Base-by-base conservation (phyloP, 2,329 filamentous ascomycete genomes). In the Capronia epimyces region DNA sequence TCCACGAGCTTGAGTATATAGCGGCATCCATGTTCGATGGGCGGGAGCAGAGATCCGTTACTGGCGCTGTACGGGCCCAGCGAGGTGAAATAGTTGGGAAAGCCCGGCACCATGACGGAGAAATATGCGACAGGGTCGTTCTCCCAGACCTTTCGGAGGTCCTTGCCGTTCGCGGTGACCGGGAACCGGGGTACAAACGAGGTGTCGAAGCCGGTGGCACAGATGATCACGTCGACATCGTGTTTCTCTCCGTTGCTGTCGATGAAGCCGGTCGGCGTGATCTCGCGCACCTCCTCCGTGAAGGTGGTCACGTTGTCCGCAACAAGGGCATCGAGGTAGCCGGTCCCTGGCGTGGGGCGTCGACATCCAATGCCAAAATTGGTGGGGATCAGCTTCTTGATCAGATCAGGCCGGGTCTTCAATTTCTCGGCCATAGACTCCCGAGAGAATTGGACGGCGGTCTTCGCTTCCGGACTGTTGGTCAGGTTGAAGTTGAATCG, bases 261-360 rank as follows among this genome's bases (percentile, higher is more conserved):
- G 3, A 58, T 41, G 40, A 65, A 56, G 13, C 57, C 57, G 1
- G 55, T 58, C 39, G 46, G 53, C 20, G 56, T 53, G 29, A 61
- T 20, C 10, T 52, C 43, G 10, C 20, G 31, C 12, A 61, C 57
- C 24, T 22, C 37, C n/a, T 41, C 41, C 6, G 40, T 31, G 18
- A 61, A 55, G 10, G 58, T 53, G 31, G 45, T 49, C 8, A 58
- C 55, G n/a, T 62, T 57, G 27, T 68, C 64, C 1, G 55, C 54
- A 40, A 37, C 57, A 59, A 29, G 53, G 31, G 42, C 62, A 43
- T 20, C 52, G 16, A 16, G 65, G 50, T 75, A 75, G 1, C 71
- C 71, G 0, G 70, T 67, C 0, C 71, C 73, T 0, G 72, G 73
- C 1, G 71, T 74, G 13, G 74, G 62, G 10, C 72, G 69, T 41